phyloP scores from a whole-genome alignment of 306 rosid genomes.

The Malus fusca region DNA sequence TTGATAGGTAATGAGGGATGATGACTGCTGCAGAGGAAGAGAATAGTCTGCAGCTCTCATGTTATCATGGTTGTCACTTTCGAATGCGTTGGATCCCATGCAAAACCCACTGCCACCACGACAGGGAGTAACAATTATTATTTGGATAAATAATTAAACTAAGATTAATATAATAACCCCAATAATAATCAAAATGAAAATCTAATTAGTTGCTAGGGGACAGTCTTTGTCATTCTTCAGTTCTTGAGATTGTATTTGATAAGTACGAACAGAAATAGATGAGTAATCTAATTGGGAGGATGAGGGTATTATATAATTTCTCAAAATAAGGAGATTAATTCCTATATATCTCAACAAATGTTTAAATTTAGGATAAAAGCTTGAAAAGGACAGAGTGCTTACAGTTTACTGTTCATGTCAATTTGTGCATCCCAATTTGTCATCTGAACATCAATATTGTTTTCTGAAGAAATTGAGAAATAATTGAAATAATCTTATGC shows the following conservation, averaged over 20 bases:
- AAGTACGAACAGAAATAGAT: background rate
- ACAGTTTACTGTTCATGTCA: constrained; percentile 33
- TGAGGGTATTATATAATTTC: no score
- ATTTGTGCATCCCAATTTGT: constrained; percentile 21
- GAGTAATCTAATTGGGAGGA: background rate
- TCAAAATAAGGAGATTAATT: background rate
- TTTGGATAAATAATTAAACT: background rate
- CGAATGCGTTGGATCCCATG: constrained; percentile 30
- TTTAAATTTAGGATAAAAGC: background rate
- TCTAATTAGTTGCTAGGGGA: background rate
- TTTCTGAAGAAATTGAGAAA: constrained; percentile 25
- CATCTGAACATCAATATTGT: constrained; percentile 24
- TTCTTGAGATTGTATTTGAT: background rate
- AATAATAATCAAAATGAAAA: background rate
- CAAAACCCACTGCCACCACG: constrained; percentile 19
- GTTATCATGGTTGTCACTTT: constrained; percentile 23
- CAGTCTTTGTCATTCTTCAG: background rate
- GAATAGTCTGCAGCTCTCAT: constrained; percentile 23
- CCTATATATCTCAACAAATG: background rate
- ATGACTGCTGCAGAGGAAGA: constrained; percentile 18
- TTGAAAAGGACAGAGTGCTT: constrained; percentile 5
- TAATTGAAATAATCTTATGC: background rate
- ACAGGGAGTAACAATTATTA: background rate
- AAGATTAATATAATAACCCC: no score
- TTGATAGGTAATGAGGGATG: constrained; percentile 20